Evolutionary conservation across 2,329 filamentous ascomycete genomes (phyloP), one percentile per base, ranked within the genome.

Genomic region (Diaporthe humulicola): DNA sequence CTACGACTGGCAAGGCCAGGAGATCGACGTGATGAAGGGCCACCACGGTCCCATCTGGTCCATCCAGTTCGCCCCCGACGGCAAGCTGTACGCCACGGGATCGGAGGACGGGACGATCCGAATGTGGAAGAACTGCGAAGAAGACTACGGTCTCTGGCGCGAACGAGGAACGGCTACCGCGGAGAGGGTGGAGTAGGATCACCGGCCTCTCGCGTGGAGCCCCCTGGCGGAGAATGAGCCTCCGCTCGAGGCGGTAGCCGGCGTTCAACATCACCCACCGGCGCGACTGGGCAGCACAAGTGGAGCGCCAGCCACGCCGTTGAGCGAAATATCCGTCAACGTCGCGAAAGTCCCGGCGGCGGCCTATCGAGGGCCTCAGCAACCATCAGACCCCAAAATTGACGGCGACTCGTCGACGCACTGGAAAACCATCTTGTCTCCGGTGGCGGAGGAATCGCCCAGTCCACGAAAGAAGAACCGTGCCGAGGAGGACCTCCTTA

Each of bases 31-130:
- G 17, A 95, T 98, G 86, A 98, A 98, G 85, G 97, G 97, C 33
- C 97, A 99, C 79, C 97, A 99, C 81, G 97, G 97, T 2, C 96
- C 96, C 1, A 97, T 99, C 76, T 99, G 97, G 97, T 98, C 95
- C 8, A 92, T 97, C 75, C 93, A 93, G 73, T 99, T 98, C 84
- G 97, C 96, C 0, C 97, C 97, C 0, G 97, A 99, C 81, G 96
- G 96, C 61, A 98, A 98, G 82, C 87, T 99, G 10, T 99, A 98
- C 82, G 97, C 96, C 1, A 99, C 97, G 1, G 97, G 95, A 40
- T 98, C 96, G 66, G 97, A 99, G 82, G 97, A 99, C 80, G 97
- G 97, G 54, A 99, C 97, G 0, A 97, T 99, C 83, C 99, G 99
- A 86, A 88, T 99, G 87, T 93, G 91, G 91, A 93, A 93, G 85